A percentile compares a stretch with the other conserved stretches of the same genome.
These are phyloP conservation scores for Luzula sylvatica DNA, from an alignment of 176 grass and related monocot genomes.

Conservation along the genomic window DNA sequence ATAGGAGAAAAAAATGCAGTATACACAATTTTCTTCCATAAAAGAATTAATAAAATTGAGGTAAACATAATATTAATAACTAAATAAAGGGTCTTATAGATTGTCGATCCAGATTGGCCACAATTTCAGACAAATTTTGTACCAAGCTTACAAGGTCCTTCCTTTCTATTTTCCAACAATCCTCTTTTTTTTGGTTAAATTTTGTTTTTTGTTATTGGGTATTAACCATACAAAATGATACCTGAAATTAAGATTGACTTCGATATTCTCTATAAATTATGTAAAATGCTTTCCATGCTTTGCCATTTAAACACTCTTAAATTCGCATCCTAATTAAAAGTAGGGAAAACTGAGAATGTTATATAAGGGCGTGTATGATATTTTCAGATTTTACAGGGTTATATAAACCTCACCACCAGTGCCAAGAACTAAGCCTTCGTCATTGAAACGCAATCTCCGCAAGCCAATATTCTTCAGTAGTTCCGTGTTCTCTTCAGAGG, in stretches of 20 bases:
- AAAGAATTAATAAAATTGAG: conserved; percentile 16
- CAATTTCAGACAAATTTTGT: conserved; percentile 38
- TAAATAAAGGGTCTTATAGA: conserved; percentile 29
- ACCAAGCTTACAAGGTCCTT: conserved; percentile 77
- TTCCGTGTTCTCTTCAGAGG: conserved; percentile 37
- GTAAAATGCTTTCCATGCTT: conserved; percentile 49
- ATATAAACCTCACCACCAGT: conserved; percentile 60
- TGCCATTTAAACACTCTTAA: conserved; percentile 92
- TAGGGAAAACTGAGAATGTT: too few species aligned
- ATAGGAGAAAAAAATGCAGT: conserved; percentile 62
- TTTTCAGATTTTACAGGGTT: too few species aligned
- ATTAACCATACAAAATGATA: conserved; percentile 4
- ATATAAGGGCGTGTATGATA: too few species aligned
- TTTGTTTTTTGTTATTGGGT: too few species aligned
- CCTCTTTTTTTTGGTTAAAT: too few species aligned
- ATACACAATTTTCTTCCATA: conserved; percentile 85
- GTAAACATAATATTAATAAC: neutral
- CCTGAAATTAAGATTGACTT: conserved; percentile 83
- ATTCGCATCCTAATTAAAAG: conserved; percentile 56
- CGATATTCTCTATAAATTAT: conserved; percentile 56
- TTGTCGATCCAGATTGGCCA: conserved; percentile 72
- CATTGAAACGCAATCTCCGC: conserved; percentile 60
- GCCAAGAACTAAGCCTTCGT: conserved; percentile 69
- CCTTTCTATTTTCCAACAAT: too few species aligned
- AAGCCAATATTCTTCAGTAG: conserved; percentile 43